Evolutionary conservation across 108 stramenopile genomes (phyloP), one percentile per base, ranked within the genome.

Genomic region (Cyclotella cryptica): DNA sequence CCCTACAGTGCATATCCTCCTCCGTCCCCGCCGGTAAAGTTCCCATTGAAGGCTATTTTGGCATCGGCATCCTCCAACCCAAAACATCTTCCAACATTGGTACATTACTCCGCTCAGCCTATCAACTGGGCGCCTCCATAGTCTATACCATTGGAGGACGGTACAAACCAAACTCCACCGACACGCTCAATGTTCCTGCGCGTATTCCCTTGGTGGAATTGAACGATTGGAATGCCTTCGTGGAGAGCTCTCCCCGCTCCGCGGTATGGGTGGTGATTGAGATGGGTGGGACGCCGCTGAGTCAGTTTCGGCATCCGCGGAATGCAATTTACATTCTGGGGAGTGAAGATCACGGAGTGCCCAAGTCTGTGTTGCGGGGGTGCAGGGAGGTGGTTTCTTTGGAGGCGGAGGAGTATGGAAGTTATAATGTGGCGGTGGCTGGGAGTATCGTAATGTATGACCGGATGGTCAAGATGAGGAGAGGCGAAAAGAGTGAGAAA

Each of bases 361-460:
- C 85, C 49, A 82, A 62, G 29, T 58, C 39, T 63, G 78, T 86
- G 0, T 3, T 82, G n/a, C 14, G 77, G 0, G 69, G 63, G 7
- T 86, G 85, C 65, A 53, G 45, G 13, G 77, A 86, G 41, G 78
- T 82, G 19, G 85, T 86, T 15, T 82, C 85, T 1, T 74, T 86
- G 47, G 84, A 85, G 19, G 49, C 77, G 45, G 78, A 69, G 45
- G 39, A 58, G 27, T 84, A 84, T 58, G 71, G 72, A 0, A 79
- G 78, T n/a, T 86, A 83, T 40, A 86, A 86, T 70, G 86, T 84
- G 41, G 86, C 79, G 7, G 86, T 86, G 51, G 86, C 86, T 12
- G 83, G 81, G 13, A 69, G 71, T 54, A 47, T 84, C 15, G 82
- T 86, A n/a, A 81, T 85, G 80, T 85, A 85, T 41, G 84, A 85